phyloP scores from a whole-genome alignment of 495 filamentous ascomycete genomes.

The Penicillium silybi region DNA sequence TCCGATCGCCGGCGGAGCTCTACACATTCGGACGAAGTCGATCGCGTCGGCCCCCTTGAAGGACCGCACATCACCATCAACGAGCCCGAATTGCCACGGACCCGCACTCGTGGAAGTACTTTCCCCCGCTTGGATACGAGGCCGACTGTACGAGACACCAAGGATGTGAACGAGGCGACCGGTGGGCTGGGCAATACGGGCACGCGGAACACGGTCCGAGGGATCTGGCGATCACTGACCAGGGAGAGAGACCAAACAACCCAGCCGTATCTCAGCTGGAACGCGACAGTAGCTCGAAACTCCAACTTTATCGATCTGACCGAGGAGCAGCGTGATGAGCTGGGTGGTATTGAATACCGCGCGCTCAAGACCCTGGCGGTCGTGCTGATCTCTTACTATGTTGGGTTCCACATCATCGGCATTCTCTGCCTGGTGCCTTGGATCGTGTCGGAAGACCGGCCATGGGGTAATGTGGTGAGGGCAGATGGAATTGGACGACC shows the following conservation, averaged over 20 bases:
- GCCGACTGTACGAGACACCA: slow-evolving; percentile 34
- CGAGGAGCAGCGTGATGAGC: slow-evolving; percentile 85
- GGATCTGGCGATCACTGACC: slow-evolving; percentile 37
- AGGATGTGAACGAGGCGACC: slow-evolving; percentile 21
- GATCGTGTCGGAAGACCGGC: slow-evolving; percentile 57
- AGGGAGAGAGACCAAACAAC: slow-evolving; percentile 47
- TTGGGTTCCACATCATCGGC: slow-evolving; percentile 70
- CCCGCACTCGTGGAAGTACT: slow-evolving; percentile 31
- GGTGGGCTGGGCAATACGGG: slow-evolving; percentile 14
- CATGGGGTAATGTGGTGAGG: slow-evolving; percentile 58
- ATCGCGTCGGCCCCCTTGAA: slow-evolving; percentile 29
- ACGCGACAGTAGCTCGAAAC: slow-evolving; percentile 87
- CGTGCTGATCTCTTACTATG: slow-evolving; percentile 73
- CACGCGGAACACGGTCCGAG: slow-evolving; percentile 32
- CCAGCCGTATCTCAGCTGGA: slow-evolving; percentile 86
- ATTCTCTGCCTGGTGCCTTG: slow-evolving; percentile 69
- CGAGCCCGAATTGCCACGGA: slow-evolving; percentile 47
- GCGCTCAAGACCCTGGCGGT: slow-evolving; percentile 79
- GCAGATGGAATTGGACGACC: slow-evolving; percentile 56
- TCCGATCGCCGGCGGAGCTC: slow-evolving; percentile 13
- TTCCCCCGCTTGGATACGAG: slow-evolving; percentile 41
- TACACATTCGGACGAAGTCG: slow-evolving; percentile 22
- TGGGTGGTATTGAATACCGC: slow-evolving; percentile 91
- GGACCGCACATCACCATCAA: slow-evolving; percentile 60
- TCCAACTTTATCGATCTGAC: slow-evolving; percentile 85